Evolutionary conservation across 257 asterid species (phyloP).

Genomic region (Solanum chiquidenum): DNA sequence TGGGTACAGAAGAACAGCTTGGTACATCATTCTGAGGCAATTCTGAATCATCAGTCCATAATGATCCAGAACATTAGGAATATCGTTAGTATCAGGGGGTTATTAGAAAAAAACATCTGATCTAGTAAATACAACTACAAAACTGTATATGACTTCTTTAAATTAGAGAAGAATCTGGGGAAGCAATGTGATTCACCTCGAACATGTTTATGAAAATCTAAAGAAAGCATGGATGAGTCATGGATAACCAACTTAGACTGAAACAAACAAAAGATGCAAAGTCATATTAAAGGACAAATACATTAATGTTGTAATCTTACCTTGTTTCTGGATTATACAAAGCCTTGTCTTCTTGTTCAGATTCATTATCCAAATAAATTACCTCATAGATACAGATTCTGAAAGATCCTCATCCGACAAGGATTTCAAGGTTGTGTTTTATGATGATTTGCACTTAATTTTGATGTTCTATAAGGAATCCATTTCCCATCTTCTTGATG

Average conservation of each 20-base stretch:
- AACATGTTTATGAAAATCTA: background rate
- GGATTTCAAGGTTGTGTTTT: background rate
- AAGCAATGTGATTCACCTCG: background rate
- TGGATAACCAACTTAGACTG: background rate
- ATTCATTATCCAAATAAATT: too few relatives aligned
- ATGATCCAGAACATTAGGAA: conserved; percentile 55
- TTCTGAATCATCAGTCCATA: conserved; percentile 84
- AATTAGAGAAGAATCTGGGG: background rate
- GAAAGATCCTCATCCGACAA: background rate
- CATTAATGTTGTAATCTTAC: conserved; percentile 20
- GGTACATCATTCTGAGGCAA: conserved; percentile 59
- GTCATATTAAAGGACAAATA: background rate
- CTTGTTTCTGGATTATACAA: conserved; percentile 44
- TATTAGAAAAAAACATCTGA: conserved; percentile 41
- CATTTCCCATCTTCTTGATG: conserved; percentile 1
- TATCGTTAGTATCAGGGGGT: background rate
- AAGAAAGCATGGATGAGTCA: background rate
- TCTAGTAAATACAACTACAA: conserved; percentile 43
- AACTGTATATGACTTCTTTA: conserved; percentile 35
- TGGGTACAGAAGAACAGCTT: conserved; percentile 53
- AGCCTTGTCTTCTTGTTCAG: background rate
- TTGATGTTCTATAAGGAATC: conserved; percentile 1
- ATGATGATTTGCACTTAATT: background rate
- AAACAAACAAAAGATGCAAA: background rate
- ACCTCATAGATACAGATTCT: background rate